phyloP scores from a whole-genome alignment of 164 flowering plant genomes.

The Liquidambar formosana region DNA sequence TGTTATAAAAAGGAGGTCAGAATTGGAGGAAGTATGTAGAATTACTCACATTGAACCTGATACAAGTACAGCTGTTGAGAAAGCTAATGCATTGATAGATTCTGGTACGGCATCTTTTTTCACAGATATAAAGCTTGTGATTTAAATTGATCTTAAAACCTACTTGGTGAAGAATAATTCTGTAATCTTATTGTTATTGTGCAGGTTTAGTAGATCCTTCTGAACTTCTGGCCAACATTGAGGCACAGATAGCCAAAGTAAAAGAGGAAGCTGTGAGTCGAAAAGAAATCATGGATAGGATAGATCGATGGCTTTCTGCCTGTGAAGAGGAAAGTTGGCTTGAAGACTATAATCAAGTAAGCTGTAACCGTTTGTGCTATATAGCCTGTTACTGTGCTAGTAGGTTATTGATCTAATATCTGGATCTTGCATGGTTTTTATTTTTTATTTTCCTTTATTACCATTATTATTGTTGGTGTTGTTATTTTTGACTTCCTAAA shows the following conservation, averaged over 20 bases:
- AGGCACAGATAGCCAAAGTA: conserved; percentile 65
- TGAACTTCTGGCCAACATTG: conserved; percentile 82
- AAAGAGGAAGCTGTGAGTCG: conserved; percentile 73
- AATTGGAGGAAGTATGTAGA: conserved; percentile 81
- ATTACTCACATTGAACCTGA: conserved; percentile 81
- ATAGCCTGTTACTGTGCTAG: too few relatives aligned
- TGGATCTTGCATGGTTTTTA: too few relatives aligned
- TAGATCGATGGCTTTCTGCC: conserved; percentile 85
- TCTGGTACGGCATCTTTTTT: conserved; percentile 50
- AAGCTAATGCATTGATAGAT: conserved; percentile 80
- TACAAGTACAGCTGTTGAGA: conserved; percentile 78
- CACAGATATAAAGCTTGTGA: not conserved
- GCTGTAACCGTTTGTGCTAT: conserved; percentile 7
- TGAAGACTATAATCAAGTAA: conserved; percentile 83
- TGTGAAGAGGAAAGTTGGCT: conserved; percentile 97
- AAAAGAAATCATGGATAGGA: conserved; percentile 83
- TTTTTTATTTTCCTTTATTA: too few relatives aligned
- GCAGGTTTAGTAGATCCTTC: conserved; percentile 89
- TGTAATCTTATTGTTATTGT: conserved; percentile 7
- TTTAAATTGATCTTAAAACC: not conserved
- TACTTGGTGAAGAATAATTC: not conserved
- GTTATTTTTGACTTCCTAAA: not conserved
- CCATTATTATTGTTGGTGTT: too few relatives aligned
- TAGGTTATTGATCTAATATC: too few relatives aligned
- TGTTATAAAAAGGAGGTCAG: conserved; percentile 78